Evolutionary conservation across 192 early-diverging fungal species (phyloP).

Genomic region (Glomus cerebriforme): DNA sequence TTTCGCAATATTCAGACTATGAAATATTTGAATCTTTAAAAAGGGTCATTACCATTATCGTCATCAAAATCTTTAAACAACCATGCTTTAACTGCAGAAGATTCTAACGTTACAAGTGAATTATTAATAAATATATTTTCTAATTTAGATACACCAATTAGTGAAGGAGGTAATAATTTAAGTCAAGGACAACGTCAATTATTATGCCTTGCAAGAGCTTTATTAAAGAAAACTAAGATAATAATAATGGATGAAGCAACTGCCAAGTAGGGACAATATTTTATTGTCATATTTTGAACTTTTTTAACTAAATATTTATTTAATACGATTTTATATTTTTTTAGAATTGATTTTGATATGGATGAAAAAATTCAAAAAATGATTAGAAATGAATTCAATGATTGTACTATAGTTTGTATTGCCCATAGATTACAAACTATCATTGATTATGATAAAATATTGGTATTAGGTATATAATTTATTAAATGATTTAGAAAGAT

Average conservation of each 20-base stretch:
- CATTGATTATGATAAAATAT: slow-evolving; percentile 82
- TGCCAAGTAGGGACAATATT: slow-evolving; percentile 35
- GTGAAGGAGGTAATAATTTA: slow-evolving; percentile 75
- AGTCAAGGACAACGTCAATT: slow-evolving; percentile 85
- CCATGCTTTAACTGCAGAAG: slow-evolving; percentile 13
- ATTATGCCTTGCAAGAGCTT: slow-evolving; percentile 79
- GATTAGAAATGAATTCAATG: slow-evolving; percentile 74
- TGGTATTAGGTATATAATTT: slow-evolving; percentile 57
- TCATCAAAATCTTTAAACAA: slow-evolving; percentile 28
- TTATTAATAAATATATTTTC: slow-evolving; percentile 47
- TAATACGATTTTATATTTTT: slow-evolving; percentile 40
- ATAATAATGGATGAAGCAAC: slow-evolving; percentile 56
- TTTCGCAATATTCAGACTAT: slow-evolving; percentile 64
- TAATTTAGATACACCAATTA: slow-evolving; percentile 56
- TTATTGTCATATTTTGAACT: not conserved
- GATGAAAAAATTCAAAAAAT: slow-evolving; percentile 90
- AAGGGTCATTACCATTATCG: slow-evolving; percentile 49
- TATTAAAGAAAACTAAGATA: slow-evolving; percentile 66
- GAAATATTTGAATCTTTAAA: slow-evolving; percentile 67
- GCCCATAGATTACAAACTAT: slow-evolving; percentile 88
- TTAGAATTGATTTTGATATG: slow-evolving; percentile 81
- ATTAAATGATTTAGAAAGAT: too few relatives aligned
- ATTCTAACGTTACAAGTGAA: slow-evolving; percentile 29
- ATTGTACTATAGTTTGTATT: slow-evolving; percentile 84
- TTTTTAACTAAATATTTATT: not conserved